phyloP scores from a whole-genome alignment of 106 monocot genomes.

The Platanthera guangdongensis region DNA sequence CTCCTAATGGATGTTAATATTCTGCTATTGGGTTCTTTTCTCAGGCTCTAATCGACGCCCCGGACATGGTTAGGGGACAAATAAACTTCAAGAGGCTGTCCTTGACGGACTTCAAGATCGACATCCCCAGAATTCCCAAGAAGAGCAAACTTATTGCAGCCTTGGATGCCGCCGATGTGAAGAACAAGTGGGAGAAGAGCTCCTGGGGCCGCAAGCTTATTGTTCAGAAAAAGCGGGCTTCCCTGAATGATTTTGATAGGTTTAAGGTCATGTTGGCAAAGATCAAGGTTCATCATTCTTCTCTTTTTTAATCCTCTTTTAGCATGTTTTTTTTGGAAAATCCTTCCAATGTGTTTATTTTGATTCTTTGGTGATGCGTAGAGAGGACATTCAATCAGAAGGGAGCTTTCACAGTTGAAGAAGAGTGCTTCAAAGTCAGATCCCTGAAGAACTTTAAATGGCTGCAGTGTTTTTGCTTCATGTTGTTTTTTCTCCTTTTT shows the following conservation, averaged over 20 bases:
- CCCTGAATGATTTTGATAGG: conserved; percentile 75
- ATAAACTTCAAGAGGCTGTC: conserved; percentile 88
- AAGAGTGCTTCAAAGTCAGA: conserved; percentile 11
- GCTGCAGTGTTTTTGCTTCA: not conserved
- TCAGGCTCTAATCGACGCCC: conserved; percentile 79
- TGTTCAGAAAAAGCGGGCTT: conserved; percentile 75
- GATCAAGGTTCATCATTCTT: conserved; percentile 44
- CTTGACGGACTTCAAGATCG: conserved; percentile 82
- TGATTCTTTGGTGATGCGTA: conserved; percentile 6
- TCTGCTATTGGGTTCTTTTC: not conserved
- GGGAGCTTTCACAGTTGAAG: conserved; percentile 45
- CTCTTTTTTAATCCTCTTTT: not conserved
- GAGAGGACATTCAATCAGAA: conserved; percentile 27
- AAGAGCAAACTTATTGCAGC: conserved; percentile 74
- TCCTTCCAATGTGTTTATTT: not conserved
- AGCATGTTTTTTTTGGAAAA: not conserved
- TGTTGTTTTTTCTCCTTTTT: not conserved
- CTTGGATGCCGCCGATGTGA: conserved; percentile 88
- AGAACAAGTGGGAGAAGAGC: conserved; percentile 79
- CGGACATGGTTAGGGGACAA: conserved; percentile 77
- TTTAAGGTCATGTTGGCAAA: conserved; percentile 85
- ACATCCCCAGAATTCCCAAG: conserved; percentile 72
- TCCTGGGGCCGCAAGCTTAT: conserved; percentile 83
- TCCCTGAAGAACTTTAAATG: not conserved
- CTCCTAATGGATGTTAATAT: too few species aligned